Evolutionary conservation across 202 grass and related monocot genomes (phyloP), one percentile per base, ranked within the genome.

Genomic region (Panicum virgatum): DNA sequence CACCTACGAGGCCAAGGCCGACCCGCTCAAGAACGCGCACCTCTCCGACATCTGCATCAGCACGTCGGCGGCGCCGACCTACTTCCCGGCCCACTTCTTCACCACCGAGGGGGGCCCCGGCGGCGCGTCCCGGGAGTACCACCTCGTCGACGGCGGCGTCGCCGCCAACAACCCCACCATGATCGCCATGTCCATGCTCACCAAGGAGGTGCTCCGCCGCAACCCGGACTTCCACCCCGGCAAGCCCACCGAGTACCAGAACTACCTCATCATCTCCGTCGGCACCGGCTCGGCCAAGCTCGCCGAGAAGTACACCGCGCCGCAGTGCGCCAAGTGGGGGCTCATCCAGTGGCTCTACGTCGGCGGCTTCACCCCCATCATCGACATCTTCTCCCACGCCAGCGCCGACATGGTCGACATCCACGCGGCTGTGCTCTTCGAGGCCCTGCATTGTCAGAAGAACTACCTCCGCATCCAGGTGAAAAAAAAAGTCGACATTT

Each of bases 351-450:
- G 94, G 91, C 83, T 97, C 50, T 72, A 87, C 20, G 15, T 91
- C 3, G 53, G 74, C 3, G 82, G 82, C 23, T 89, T 88, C 47
- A 97, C 52, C 12, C 94, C 88, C 0, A 68, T 97, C 68, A 88
- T 97, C 9, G 89, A 97, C 80, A 67, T 87, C 15, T 89, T 97
- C 69, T 76, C 73, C 3, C 86, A 97, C 6, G 88, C 84, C 1
- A 93, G 88, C 48, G 81, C 86, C 3, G 91, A 97, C 77, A 91
- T 97, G 94, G 90, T 93, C 2, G 84, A 97, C 61, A 91, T 97
- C 66, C 91, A 93, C 32, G 68, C 83, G 1, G 40, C 78, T 0
- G 58, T 91, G 3, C 77, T 97, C 3, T 97, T 97, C 26, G 36
- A 89, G 50, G 64, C 88, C 0, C 93, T 97, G 13, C 37, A 45